A percentile compares a stretch with the other conserved stretches of the same genome.
Evolutionary conservation across 768 basidiomycete species (phyloP).

Genomic region (Leccinum fibrillosum): DNA sequence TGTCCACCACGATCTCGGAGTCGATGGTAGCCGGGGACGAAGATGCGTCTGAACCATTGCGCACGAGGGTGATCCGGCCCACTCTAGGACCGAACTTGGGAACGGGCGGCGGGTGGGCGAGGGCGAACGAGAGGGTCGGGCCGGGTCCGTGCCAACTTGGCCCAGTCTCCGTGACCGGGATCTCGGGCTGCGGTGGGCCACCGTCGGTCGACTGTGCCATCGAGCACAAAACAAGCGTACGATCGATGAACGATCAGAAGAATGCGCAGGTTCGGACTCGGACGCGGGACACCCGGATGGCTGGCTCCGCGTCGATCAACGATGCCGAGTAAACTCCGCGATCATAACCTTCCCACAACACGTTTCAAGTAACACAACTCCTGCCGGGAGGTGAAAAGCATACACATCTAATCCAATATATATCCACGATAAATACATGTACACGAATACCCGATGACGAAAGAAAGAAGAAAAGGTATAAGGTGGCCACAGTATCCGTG

Average conservation of each 20-base stretch:
- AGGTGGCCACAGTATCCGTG: not conserved
- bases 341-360: not conserved
- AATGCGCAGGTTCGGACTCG: no score
- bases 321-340: not conserved
- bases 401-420: not conserved
- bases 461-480: not conserved
- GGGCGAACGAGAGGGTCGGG: conserved; percentile 19
- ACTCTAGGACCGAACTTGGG: conserved; percentile 27
- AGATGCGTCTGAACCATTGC: not conserved
- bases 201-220: conserved; percentile 8
- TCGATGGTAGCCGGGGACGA: not conserved
- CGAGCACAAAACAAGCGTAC: not conserved
- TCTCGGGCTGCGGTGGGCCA: not conserved
- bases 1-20: conserved; percentile 42
- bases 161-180: not conserved
- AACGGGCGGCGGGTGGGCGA: not conserved
- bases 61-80: conserved; percentile 19
- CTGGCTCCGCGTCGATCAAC: not conserved
- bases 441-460: not conserved
- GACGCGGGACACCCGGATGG: not conserved
- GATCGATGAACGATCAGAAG: not conserved
- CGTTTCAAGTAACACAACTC: not conserved
- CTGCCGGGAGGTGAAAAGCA: not conserved
- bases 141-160: not conserved
- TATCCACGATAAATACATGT: not conserved